These are phyloP conservation scores for Coriolopsis trogii DNA, from an alignment of 1,284 basidiomycete species.

Conservation along the genomic window DNA sequence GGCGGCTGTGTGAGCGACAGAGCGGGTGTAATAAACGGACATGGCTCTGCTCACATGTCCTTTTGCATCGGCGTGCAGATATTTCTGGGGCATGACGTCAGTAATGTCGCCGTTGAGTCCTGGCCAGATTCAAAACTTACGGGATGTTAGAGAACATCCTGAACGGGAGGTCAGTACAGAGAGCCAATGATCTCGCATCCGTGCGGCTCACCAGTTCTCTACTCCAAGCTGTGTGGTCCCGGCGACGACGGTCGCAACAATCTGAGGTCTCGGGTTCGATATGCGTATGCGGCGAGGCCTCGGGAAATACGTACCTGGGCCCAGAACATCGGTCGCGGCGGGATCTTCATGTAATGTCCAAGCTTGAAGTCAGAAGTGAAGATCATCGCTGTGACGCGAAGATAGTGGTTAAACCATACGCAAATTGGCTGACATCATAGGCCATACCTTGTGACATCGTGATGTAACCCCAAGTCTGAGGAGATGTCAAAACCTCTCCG, in stretches of 20 bases:
- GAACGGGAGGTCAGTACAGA: not conserved
- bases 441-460: constrained; percentile 44
- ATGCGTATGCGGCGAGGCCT: not conserved
- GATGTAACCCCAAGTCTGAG: constrained; percentile 49
- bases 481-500: not conserved
- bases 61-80: constrained; percentile 51
- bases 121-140: constrained; percentile 15
- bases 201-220: constrained; percentile 52
- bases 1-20: constrained; percentile 6
- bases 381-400: constrained; percentile 21
- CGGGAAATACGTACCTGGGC: constrained; percentile 34
- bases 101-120: too few species aligned
- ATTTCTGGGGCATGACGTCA: constrained; percentile 32
- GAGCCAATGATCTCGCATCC: not conserved
- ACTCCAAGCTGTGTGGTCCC: constrained; percentile 67
- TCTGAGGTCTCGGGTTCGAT: constrained; percentile 36
- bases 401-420: not conserved
- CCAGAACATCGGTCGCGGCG: constrained; percentile 58
- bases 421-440: not conserved
- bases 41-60: constrained; percentile 38
- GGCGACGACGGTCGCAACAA: constrained; percentile 64
- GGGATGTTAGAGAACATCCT: constrained; percentile 65
- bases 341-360: constrained; percentile 75
- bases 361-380: constrained; percentile 74
- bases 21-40: not conserved